These are phyloP conservation scores for Rhododendron griersonianum DNA, from an alignment of 148 eudicot genomes.

Conservation along the genomic window DNA sequence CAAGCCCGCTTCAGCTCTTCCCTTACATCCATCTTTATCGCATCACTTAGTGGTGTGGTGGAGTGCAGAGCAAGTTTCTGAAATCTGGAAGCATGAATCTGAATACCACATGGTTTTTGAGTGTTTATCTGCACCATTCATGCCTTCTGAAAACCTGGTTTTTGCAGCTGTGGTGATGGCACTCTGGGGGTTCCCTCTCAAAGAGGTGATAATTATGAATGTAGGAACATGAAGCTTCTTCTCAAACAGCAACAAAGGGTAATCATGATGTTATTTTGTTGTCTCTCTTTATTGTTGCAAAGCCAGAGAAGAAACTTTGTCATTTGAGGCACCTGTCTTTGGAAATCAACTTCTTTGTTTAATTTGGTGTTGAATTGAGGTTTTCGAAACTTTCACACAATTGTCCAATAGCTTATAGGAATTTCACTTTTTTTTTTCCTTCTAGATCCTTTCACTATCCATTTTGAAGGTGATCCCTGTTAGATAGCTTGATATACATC, in stretches of 20 bases:
- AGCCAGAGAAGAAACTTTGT: background rate
- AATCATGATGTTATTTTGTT: conserved; percentile 10
- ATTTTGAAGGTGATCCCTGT: background rate
- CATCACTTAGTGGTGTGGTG: too few species aligned
- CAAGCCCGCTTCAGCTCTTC: too few species aligned
- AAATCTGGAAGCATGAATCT: background rate
- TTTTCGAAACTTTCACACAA: background rate
- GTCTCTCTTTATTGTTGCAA: background rate
- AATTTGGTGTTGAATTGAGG: background rate
- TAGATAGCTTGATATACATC: background rate
- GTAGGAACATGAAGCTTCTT: conserved; percentile 98
- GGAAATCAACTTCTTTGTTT: background rate
- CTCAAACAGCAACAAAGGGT: conserved; percentile 98
- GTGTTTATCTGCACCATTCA: background rate
- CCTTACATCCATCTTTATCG: too few species aligned
- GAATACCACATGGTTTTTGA: background rate
- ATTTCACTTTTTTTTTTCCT: background rate
- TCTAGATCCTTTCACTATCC: background rate
- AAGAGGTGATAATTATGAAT: conserved; percentile 97
- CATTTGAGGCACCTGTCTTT: background rate
- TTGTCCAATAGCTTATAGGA: background rate
- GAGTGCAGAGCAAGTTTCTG: background rate
- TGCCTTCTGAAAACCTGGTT: conserved; percentile 15
- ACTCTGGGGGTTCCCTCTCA: conserved; percentile 85
- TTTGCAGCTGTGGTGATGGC: conserved; percentile 95